These are phyloP conservation scores for Termitomyces sp. DNA, from an alignment of 768 basidiomycete genomes.

Conservation along the genomic window DNA sequence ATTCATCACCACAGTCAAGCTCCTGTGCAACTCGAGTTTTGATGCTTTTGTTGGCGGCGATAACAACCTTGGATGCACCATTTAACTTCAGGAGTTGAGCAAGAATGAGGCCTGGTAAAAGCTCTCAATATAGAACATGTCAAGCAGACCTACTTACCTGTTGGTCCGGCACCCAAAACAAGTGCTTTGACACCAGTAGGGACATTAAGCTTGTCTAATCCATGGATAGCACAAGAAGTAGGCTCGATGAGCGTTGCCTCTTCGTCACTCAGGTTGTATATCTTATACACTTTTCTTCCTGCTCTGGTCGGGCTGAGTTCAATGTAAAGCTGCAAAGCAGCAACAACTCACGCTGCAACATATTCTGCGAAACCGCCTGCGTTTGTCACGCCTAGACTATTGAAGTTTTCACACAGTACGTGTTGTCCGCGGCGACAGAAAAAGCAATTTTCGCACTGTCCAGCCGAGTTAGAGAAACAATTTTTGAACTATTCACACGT, in stretches of 20 bases:
- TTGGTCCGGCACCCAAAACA: constrained; percentile 72
- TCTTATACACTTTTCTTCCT: constrained; percentile 72
- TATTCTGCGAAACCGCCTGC: constrained; percentile 77
- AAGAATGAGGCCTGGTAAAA: constrained; percentile 54
- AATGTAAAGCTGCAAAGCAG: background rate
- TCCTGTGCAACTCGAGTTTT: constrained; percentile 74
- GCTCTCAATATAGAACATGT: background rate
- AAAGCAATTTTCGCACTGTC: constrained; percentile 52
- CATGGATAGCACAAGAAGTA: constrained; percentile 77
- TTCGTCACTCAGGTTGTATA: constrained; percentile 71
- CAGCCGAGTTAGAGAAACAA: background rate
- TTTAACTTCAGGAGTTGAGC: constrained; percentile 76
- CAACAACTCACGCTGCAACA: constrained; percentile 52
- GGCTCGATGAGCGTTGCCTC: constrained; percentile 78
- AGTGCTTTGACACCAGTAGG: constrained; percentile 71
- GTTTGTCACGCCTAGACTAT: constrained; percentile 56
- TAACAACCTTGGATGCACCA: constrained; percentile 63
- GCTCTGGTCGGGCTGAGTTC: background rate
- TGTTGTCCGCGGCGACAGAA: constrained; percentile 70
- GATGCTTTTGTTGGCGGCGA: constrained; percentile 74
- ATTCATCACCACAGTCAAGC: constrained; percentile 67
- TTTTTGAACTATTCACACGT: background rate
- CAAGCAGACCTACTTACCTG: constrained; percentile 31
- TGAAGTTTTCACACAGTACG: constrained; percentile 69
- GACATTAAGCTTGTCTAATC: constrained; percentile 68